Percentiles rank a stretch among this genome's conserved stretches.
Conservation (phyloP, 805 yeast species). For the Wickerhamiella alocasiicola region DNA sequence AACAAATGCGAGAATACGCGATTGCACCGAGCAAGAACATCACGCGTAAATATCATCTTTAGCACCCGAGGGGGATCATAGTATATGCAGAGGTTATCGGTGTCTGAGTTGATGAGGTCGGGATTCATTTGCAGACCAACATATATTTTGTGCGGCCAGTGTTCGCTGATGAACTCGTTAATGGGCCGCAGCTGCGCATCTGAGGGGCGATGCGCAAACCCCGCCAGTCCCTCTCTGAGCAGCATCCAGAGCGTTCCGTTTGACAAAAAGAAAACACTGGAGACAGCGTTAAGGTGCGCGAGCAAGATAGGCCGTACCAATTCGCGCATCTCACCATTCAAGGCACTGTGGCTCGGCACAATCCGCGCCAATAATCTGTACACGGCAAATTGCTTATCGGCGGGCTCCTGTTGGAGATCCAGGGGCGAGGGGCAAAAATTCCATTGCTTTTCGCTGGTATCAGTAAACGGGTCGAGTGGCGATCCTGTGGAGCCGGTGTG, state of each 20-base stretch:
- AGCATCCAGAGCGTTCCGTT: conserved; percentile 8
- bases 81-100: neutral
- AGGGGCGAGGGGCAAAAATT: neutral
- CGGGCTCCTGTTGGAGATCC: neutral
- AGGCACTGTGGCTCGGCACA: neutral
- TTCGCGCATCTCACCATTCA: neutral
- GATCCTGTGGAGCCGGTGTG: neutral
- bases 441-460: neutral
- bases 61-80: conserved; percentile 4
- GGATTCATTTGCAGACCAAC: conserved; percentile 3
- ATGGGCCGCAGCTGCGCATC: neutral
- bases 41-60: neutral
- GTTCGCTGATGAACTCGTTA: neutral
- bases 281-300: neutral
- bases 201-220: neutral
- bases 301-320: neutral
- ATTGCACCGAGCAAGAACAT: neutral
- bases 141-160: neutral
- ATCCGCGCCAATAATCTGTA: neutral
- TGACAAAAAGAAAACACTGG: conserved; percentile 1
- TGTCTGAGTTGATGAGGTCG: neutral
- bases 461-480: conserved; percentile 4
- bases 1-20: neutral
- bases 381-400: neutral
- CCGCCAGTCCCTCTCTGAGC: conserved; percentile 1